These are phyloP conservation scores for Calycina herbarum DNA, from an alignment of 2,329 filamentous ascomycete genomes.

Conservation along the genomic window DNA sequence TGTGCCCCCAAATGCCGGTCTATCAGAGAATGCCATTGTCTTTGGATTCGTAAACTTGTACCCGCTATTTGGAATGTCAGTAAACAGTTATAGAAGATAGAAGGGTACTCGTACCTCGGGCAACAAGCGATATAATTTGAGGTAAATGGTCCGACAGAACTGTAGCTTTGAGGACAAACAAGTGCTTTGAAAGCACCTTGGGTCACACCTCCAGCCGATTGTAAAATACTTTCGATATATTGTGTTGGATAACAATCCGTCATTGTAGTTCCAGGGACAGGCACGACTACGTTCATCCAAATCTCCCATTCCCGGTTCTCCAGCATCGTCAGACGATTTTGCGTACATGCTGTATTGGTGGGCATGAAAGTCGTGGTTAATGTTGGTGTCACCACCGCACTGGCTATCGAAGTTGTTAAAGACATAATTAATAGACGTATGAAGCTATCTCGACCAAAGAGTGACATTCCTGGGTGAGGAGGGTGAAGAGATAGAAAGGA, in stretches of 20 bases:
- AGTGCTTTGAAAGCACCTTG: slow-evolving; percentile 29
- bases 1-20: slow-evolving; percentile 31
- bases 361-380: slow-evolving; percentile 20
- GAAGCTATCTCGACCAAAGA: not conserved
- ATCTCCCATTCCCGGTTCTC: slow-evolving; percentile 26
- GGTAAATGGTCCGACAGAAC: slow-evolving; percentile 23
- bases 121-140: slow-evolving; percentile 34
- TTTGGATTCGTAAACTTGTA: slow-evolving; percentile 24
- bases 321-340: slow-evolving; percentile 31
- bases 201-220: slow-evolving; percentile 22
- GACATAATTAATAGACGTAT: slow-evolving; percentile 9
- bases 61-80: slow-evolving; percentile 12
- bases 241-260: slow-evolving; percentile 30
- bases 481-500: not conserved
- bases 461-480: not conserved
- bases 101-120: slow-evolving; percentile 24
- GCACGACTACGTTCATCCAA: slow-evolving; percentile 28
- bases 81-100: no score
- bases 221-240: slow-evolving; percentile 25
- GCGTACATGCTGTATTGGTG: slow-evolving; percentile 23
- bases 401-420: not conserved
- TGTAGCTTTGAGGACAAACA: slow-evolving; percentile 27
- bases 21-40: slow-evolving; percentile 13
- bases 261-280: slow-evolving; percentile 28
- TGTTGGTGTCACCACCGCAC: slow-evolving; percentile 6